These are phyloP conservation scores for Tolypocladium endophyticum DNA, from an alignment of 2,329 filamentous ascomycete genomes.

Conservation along the genomic window DNA sequence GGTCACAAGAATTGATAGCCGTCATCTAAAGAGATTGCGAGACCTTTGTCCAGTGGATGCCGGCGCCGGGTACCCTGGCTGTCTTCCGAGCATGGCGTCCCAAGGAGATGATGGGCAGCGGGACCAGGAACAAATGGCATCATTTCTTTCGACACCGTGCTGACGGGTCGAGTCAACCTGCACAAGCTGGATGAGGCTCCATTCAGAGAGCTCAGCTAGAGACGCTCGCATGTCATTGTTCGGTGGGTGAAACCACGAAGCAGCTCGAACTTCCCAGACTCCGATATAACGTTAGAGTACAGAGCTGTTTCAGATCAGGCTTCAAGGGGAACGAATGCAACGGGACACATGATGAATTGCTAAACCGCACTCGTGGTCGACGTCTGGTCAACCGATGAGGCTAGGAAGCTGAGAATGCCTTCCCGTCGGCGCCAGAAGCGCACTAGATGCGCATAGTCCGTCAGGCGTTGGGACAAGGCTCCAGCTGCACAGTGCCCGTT, in stretches of 20 bases:
- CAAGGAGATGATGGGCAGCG: neutral
- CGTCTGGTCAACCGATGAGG: neutral
- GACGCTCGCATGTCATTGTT: neutral
- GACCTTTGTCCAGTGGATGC: neutral
- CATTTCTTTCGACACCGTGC: neutral
- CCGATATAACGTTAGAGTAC: too few species aligned
- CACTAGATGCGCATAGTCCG: neutral
- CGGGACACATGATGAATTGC: neutral
- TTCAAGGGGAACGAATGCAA: neutral
- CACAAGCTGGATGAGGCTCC: neutral
- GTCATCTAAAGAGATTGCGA: constrained; percentile 4
- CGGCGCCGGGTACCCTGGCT: neutral
- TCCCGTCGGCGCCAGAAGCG: neutral
- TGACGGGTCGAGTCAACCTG: neutral
- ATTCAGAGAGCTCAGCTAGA: neutral
- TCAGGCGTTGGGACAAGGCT: neutral
- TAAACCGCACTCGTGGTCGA: neutral
- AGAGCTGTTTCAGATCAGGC: neutral
- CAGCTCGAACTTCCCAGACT: neutral
- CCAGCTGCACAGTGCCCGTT: neutral
- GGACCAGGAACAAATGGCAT: neutral
- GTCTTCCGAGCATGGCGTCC: neutral
- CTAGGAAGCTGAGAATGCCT: neutral
- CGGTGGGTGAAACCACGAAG: neutral
- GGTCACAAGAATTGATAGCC: neutral